Conservation (phyloP, 306 rosid species). For the Cucurbita ficifolia region DNA sequence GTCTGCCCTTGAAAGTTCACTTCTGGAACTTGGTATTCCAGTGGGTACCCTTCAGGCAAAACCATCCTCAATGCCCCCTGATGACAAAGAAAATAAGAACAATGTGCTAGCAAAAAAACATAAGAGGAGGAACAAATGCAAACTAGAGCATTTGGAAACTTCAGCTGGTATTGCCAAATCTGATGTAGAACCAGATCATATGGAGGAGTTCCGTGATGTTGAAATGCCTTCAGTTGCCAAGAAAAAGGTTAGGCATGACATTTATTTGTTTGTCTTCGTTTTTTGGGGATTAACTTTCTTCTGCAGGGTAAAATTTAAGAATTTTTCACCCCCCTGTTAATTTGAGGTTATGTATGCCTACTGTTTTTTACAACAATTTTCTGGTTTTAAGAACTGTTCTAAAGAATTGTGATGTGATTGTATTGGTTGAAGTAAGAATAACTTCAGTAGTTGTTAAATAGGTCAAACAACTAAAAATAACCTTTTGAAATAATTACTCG, state of each 20-base stretch:
- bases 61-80: constrained; percentile 24
- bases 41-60: constrained; percentile 26
- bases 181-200: constrained; percentile 24
- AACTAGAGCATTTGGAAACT: constrained; percentile 20
- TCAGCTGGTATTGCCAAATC: constrained; percentile 23
- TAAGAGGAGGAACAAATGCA: constrained; percentile 44
- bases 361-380: not conserved
- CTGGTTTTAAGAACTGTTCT: not conserved
- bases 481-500: not conserved
- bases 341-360: no score
- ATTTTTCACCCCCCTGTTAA: no score
- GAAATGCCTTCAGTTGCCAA: constrained; percentile 20
- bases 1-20: constrained; percentile 48
- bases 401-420: not conserved
- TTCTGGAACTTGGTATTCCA: constrained; percentile 61
- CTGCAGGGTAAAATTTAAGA: no score
- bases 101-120: constrained; percentile 44
- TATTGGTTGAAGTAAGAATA: not conserved
- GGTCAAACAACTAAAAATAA: not conserved
- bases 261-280: not conserved
- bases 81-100: constrained; percentile 58
- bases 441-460: not conserved
- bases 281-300: not conserved
- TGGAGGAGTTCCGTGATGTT: constrained; percentile 24
- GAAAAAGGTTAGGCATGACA: constrained; percentile 32